A percentile compares a stretch with the other conserved stretches of the same genome.
phyloP scores from a whole-genome alignment of 2,329 filamentous ascomycete species.

The Fusarium tupiense region DNA sequence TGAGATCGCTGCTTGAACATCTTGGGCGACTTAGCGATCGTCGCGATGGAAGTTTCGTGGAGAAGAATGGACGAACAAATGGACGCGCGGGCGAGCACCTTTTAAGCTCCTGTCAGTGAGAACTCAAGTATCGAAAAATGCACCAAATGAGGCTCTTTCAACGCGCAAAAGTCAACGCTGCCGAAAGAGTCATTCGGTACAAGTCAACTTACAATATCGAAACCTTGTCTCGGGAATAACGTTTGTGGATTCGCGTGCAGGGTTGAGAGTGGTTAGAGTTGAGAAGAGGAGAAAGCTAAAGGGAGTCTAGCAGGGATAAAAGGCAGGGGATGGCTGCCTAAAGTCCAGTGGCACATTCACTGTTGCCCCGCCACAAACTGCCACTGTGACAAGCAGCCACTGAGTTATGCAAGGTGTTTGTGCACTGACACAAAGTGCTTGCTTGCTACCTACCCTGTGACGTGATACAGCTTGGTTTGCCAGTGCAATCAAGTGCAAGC shows the following conservation, averaged over 20 bases:
- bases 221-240: background rate
- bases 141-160: background rate
- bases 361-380: background rate
- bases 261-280: background rate
- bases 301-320: background rate
- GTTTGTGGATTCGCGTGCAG: background rate
- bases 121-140: background rate
- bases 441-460: background rate
- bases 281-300: background rate
- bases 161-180: background rate
- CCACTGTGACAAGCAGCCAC: background rate
- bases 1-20: constrained; percentile 24
- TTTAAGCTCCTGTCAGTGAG: accelerated
- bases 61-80: background rate
- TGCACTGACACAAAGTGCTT: background rate
- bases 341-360: background rate
- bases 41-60: background rate
- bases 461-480: background rate
- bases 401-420: accelerated
- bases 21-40: background rate
- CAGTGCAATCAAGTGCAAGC: background rate
- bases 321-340: background rate
- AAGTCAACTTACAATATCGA: background rate
- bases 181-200: background rate
- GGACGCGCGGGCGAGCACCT: accelerated